These are phyloP conservation scores for Xylariaceae sp. DNA, from an alignment of 2,329 filamentous ascomycete species.

Conservation along the genomic window DNA sequence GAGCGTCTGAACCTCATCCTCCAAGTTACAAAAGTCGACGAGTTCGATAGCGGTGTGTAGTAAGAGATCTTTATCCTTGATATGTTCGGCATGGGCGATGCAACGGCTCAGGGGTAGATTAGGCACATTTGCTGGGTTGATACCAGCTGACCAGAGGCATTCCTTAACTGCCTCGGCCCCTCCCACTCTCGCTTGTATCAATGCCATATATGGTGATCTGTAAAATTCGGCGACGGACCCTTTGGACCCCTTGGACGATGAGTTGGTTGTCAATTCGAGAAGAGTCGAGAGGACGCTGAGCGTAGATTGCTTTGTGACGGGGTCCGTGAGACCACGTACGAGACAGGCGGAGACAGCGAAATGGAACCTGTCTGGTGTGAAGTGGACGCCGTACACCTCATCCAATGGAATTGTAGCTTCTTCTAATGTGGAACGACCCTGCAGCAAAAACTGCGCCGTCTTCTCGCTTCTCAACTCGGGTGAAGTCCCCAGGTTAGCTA, in stretches of 20 bases:
- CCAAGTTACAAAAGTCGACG: slow-evolving; percentile 62
- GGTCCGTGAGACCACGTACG: slow-evolving; percentile 60
- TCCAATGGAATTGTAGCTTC: slow-evolving; percentile 60
- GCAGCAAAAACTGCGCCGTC: slow-evolving; percentile 57
- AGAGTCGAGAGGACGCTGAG: slow-evolving; percentile 61
- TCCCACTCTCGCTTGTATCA: slow-evolving; percentile 55
- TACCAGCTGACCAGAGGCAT: slow-evolving; percentile 57
- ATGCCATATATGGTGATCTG: slow-evolving; percentile 55
- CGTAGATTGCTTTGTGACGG: slow-evolving; percentile 54
- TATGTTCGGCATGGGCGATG: slow-evolving; percentile 40
- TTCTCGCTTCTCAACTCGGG: slow-evolving; percentile 56
- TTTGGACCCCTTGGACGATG: slow-evolving; percentile 28
- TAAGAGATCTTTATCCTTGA: slow-evolving; percentile 59
- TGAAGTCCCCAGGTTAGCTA: slow-evolving; percentile 60
- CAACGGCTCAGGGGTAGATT: slow-evolving; percentile 38
- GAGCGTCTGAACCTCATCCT: slow-evolving; percentile 58
- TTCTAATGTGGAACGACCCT: slow-evolving; percentile 57
- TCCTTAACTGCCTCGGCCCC: slow-evolving; percentile 59
- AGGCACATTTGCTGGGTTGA: slow-evolving; percentile 42
- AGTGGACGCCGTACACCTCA: slow-evolving; percentile 62
- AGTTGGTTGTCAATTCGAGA: slow-evolving; percentile 47
- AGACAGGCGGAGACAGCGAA: slow-evolving; percentile 63
- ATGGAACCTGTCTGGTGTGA: slow-evolving; percentile 61
- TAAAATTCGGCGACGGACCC: slow-evolving; percentile 32
- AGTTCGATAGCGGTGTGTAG: slow-evolving; percentile 61